Percentiles rank a stretch among this genome's conserved stretches.
Evolutionary conservation across 345 rosid genomes (phyloP).

Genomic region (Salix dunnii): DNA sequence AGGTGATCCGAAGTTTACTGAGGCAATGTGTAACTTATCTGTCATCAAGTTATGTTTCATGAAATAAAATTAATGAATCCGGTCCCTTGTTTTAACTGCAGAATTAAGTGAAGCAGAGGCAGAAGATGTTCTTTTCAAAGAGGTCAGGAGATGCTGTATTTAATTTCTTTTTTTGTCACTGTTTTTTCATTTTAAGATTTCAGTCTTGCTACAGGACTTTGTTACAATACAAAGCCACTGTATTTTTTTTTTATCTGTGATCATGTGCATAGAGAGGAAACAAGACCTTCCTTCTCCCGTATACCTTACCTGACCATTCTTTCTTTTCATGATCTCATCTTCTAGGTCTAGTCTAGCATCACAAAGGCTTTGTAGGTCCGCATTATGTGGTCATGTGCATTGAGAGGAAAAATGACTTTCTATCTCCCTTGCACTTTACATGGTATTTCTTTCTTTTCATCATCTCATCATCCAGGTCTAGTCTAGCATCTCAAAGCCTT

Average conservation of each 20-base stretch:
- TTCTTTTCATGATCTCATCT: neutral
- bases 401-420: neutral
- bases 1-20: conserved; percentile 63
- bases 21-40: conserved; percentile 37
- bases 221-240: neutral
- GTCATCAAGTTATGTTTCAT: conserved; percentile 1
- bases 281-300: neutral
- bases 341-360: neutral
- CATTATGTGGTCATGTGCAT: neutral
- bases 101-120: conserved; percentile 68
- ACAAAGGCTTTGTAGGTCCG: neutral
- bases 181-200: neutral
- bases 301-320: neutral
- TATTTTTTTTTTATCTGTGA: neutral
- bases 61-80: neutral
- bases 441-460: neutral
- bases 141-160: conserved; percentile 40
- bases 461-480: neutral
- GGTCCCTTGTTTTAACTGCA: conserved; percentile 29
- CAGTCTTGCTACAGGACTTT: neutral
- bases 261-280: neutral
- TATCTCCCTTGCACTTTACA: neutral
- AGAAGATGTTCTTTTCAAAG: conserved; percentile 88
- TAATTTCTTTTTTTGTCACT: neutral
- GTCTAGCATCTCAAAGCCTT: neutral